Conservation (phyloP, 495 filamentous ascomycete species). For the Cairneyella variabilis region DNA sequence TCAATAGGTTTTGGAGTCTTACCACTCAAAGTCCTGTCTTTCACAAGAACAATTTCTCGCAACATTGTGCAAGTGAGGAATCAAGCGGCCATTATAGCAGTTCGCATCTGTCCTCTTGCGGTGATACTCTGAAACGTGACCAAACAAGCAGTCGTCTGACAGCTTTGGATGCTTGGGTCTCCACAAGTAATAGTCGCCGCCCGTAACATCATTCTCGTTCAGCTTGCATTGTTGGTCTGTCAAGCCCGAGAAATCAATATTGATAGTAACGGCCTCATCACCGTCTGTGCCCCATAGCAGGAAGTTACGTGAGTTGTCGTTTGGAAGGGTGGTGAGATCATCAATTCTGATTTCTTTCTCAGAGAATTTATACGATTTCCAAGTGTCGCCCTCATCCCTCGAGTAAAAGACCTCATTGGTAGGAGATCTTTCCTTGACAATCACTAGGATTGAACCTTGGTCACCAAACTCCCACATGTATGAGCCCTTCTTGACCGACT, state of each 20-base stretch:
- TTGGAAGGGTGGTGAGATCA: conserved; percentile 83
- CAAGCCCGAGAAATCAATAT: conserved; percentile 83
- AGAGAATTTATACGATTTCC: conserved; percentile 70
- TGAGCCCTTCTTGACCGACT: conserved; percentile 71
- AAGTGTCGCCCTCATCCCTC: conserved; percentile 71
- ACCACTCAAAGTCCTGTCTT: conserved; percentile 92
- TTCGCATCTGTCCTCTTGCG: conserved; percentile 70
- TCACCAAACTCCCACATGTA: conserved; percentile 95
- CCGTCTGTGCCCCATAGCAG: conserved; percentile 75
- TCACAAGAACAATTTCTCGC: conserved; percentile 76
- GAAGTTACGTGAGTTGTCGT: conserved; percentile 85
- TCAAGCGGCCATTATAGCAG: conserved; percentile 73
- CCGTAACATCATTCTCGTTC: conserved; percentile 55
- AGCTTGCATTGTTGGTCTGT: conserved; percentile 64
- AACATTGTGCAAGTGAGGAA: conserved; percentile 65
- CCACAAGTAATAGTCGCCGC: conserved; percentile 79
- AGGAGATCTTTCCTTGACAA: conserved; percentile 57
- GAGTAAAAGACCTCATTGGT: conserved; percentile 74
- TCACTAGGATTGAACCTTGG: conserved; percentile 84
- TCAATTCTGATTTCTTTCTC: conserved; percentile 62
- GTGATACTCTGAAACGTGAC: conserved; percentile 83
- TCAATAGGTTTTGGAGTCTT: conserved; percentile 27
- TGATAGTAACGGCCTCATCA: conserved; percentile 57
- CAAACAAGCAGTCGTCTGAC: conserved; percentile 81
- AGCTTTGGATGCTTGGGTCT: conserved; percentile 73